Conservation (phyloP, 2,329 filamentous ascomycete genomes). For the Trichophaea hybrida region DNA sequence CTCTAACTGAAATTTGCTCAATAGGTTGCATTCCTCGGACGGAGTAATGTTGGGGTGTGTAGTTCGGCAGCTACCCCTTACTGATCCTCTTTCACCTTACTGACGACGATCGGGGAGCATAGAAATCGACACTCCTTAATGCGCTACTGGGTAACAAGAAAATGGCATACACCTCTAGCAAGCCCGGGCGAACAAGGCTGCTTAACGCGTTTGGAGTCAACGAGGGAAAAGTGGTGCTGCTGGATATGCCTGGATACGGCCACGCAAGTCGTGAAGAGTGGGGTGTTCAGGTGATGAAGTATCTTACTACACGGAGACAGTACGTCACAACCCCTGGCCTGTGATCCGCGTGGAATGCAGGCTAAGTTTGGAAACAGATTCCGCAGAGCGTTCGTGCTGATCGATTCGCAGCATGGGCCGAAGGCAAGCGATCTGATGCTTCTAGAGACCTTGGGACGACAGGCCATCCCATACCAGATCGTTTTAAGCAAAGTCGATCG, state of each 20-base stretch:
- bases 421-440: conserved; percentile 47
- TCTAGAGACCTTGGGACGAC: conserved; percentile 41
- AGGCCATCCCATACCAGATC: conserved; percentile 49
- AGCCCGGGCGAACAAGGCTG: conserved; percentile 46
- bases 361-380: conserved; percentile 31
- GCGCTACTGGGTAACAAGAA: conserved; percentile 40
- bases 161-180: conserved; percentile 43
- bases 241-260: conserved; percentile 62
- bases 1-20: conserved; percentile 31
- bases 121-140: conserved; percentile 52
- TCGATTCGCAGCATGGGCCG: conserved; percentile 49
- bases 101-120: background rate
- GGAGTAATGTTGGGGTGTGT: conserved; percentile 49
- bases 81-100: background rate
- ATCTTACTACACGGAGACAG: conserved; percentile 47
- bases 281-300: conserved; percentile 55
- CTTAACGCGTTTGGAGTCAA: conserved; percentile 54
- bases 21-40: conserved; percentile 52
- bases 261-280: conserved; percentile 46
- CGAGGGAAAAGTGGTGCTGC: conserved; percentile 40
- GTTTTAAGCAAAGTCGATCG: conserved; percentile 54
- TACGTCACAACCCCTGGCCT: conserved; percentile 22
- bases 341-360: background rate
- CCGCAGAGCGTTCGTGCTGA: conserved; percentile 47
- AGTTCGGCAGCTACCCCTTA: background rate